Evolutionary conservation across 225 moss, liverwort and hornwort genomes (phyloP).

Genomic region (Asterella californica): DNA sequence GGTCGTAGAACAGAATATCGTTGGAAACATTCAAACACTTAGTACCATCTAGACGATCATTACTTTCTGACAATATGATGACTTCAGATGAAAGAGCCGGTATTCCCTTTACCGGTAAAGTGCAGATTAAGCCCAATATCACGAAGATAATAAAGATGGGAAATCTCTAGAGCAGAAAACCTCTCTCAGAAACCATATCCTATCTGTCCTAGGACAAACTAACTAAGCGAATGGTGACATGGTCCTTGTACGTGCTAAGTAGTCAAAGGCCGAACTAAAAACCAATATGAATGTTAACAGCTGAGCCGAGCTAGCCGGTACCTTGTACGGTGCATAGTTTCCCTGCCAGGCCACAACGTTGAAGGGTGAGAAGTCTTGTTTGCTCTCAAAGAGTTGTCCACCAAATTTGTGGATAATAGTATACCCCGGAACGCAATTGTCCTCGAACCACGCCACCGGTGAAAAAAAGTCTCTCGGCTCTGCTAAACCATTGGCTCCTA

Average conservation of each 20-base stretch:
- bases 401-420: constrained; percentile 91
- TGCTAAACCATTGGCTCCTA: constrained; percentile 95
- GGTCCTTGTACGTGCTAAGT: too few species aligned
- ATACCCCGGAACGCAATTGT: constrained; percentile 50
- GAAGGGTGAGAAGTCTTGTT: constrained; percentile 94
- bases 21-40: neutral
- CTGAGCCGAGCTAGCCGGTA: neutral
- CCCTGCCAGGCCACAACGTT: constrained; percentile 99
- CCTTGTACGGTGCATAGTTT: constrained; percentile 93
- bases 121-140: too few species aligned
- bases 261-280: too few species aligned
- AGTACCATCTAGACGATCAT: neutral
- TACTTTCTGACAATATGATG: neutral
- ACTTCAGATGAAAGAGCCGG: neutral
- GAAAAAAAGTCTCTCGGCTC: constrained; percentile 86
- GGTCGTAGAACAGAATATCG: neutral
- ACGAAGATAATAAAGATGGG: too few species aligned
- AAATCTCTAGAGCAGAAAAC: too few species aligned
- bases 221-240: too few species aligned
- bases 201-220: too few species aligned
- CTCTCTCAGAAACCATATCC: too few species aligned
- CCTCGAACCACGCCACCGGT: constrained; percentile 86
- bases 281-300: neutral
- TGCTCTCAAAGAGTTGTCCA: constrained; percentile 82
- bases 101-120: too few species aligned